Evolutionary conservation across 305 asterid genomes (phyloP).

Genomic region (Fraxinus ornus): DNA sequence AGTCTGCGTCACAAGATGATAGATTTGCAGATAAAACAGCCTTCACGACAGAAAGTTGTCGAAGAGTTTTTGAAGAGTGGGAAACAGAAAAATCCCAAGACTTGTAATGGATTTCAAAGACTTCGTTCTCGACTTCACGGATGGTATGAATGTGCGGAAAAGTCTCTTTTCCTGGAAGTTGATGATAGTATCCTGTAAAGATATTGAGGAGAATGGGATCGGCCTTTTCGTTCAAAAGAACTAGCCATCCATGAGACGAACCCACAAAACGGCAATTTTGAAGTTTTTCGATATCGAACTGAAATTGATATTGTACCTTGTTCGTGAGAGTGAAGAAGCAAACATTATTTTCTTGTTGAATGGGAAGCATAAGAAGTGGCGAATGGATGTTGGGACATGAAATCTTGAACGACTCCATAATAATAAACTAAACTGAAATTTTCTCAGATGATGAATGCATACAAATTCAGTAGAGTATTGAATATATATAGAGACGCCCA

Average conservation of each 20-base stretch:
- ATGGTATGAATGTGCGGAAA: background rate
- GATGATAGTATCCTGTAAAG: conserved; percentile 12
- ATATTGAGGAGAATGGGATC: conserved; percentile 20
- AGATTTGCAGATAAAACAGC: conserved; percentile 22
- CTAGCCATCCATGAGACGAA: conserved; percentile 30
- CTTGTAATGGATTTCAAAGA: background rate
- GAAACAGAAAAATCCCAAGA: background rate
- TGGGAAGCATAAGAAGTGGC: conserved; percentile 1
- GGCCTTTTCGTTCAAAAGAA: background rate
- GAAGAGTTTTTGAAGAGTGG: background rate
- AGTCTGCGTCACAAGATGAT: background rate
- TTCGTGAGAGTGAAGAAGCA: background rate
- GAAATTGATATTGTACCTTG: background rate
- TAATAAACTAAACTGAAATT: background rate
- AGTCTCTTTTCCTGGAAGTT: conserved; percentile 14
- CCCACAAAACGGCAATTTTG: conserved; percentile 10
- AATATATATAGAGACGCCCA: background rate
- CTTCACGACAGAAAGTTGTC: conserved; percentile 5
- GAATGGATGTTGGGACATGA: background rate
- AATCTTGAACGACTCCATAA: background rate
- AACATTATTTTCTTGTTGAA: background rate
- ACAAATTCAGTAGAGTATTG: background rate
- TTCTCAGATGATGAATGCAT: background rate
- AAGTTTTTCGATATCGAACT: background rate
- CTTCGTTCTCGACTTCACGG: background rate